Conservation (phyloP, 257 asterid species). For the Ballota nigra region DNA sequence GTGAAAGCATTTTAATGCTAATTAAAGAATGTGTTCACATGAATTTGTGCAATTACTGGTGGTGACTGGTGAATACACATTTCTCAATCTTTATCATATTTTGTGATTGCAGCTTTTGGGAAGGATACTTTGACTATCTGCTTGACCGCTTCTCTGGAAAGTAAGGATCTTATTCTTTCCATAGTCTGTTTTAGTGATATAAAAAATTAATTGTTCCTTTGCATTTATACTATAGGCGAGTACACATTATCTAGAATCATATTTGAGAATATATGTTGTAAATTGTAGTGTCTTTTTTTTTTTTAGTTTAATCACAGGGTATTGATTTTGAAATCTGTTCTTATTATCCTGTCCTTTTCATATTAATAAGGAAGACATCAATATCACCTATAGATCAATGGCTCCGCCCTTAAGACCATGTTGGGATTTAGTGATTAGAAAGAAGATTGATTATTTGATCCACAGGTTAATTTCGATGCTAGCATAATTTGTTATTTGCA, state of each 20-base stretch:
- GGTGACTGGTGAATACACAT: background rate
- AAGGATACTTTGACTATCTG: constrained; percentile 28
- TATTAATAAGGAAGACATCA: background rate
- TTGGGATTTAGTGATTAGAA: background rate
- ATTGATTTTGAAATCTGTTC: background rate
- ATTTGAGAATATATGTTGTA: background rate
- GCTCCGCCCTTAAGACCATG: background rate
- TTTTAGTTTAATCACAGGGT: background rate
- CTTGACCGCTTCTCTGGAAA: constrained; percentile 28
- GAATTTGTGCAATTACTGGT: background rate
- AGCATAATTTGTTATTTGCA: background rate
- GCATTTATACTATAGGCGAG: background rate
- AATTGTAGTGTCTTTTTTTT: background rate
- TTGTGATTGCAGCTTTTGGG: constrained; percentile 27
- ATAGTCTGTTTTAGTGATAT: background rate
- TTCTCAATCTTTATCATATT: constrained; percentile 9
- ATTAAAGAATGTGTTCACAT: background rate
- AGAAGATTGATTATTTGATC: background rate
- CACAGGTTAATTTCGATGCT: background rate
- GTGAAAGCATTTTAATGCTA: background rate
- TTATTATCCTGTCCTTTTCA: background rate
- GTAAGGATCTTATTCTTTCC: constrained; percentile 15
- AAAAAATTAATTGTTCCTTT: background rate
- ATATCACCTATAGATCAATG: background rate
- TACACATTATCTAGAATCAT: background rate